Evolutionary conservation across 768 basidiomycete species (phyloP).

Genomic region (Mycena haematopus): DNA sequence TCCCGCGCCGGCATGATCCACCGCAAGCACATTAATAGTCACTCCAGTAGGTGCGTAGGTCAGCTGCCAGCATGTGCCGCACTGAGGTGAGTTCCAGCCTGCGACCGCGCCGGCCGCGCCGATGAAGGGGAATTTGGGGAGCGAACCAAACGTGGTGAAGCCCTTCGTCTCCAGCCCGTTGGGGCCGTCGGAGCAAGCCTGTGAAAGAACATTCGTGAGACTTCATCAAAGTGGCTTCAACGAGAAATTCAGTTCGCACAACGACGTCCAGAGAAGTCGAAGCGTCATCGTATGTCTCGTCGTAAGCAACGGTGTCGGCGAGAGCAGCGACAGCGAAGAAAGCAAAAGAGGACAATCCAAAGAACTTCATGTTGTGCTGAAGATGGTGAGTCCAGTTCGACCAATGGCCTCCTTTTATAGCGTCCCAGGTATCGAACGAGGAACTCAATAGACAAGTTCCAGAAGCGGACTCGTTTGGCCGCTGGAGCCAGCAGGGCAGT

Average conservation of each 20-base stretch:
- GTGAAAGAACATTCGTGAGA: not conserved
- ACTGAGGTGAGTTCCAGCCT: conserved; percentile 57
- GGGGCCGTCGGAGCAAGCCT: conserved; percentile 54
- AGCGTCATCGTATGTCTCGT: conserved; percentile 56
- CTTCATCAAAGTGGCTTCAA: not conserved
- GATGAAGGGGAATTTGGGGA: conserved; percentile 67
- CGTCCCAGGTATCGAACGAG: not conserved
- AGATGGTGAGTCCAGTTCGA: not conserved
- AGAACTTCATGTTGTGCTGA: conserved; percentile 41
- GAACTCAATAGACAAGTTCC: not conserved
- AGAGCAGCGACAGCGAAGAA: conserved; percentile 33
- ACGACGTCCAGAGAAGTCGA: conserved; percentile 46
- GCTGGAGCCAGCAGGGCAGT: conserved; percentile 15
- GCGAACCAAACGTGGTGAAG: conserved; percentile 54
- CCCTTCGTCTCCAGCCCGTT: conserved; percentile 55
- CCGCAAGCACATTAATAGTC: conserved; percentile 55
- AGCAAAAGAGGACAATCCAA: conserved; percentile 30
- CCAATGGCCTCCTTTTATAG: conserved; percentile 18
- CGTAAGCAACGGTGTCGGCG: conserved; percentile 47
- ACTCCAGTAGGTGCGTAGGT: conserved; percentile 47
- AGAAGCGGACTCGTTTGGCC: conserved; percentile 24
- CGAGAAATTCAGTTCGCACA: conserved; percentile 9
- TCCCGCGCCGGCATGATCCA: conserved; percentile 55
- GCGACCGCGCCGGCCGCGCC: conserved; percentile 59
- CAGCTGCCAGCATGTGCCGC: conserved; percentile 68